Conservation (phyloP, 495 filamentous ascomycete species). For the Platismatia glauca region DNA sequence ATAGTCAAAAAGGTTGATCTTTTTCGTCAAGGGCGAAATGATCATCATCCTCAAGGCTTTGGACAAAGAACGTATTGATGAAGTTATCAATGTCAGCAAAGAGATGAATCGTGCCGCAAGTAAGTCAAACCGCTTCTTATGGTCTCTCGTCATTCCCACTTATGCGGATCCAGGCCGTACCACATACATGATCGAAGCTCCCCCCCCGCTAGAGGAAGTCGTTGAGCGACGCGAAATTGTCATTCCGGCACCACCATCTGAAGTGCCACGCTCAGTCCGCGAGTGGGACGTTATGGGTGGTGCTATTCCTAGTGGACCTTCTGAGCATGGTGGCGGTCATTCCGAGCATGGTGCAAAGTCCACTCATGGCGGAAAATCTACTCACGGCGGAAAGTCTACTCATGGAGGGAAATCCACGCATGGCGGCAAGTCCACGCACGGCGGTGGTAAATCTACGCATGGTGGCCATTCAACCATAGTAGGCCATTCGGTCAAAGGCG, state of each 20-base stretch:
- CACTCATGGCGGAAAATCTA: slow-evolving; percentile 9
- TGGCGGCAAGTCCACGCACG: slow-evolving; percentile 15
- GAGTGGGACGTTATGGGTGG: slow-evolving; percentile 27
- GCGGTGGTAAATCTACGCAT: slow-evolving; percentile 10
- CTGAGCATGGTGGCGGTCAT: slow-evolving; percentile 13
- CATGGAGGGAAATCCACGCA: slow-evolving; percentile 14
- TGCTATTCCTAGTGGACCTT: slow-evolving; percentile 9
- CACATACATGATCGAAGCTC: slow-evolving; percentile 35
- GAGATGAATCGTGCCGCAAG: slow-evolving; percentile 37
- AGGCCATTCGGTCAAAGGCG: slow-evolving; percentile 11
- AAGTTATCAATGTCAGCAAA: slow-evolving; percentile 72
- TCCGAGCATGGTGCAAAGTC: slow-evolving; percentile 15
- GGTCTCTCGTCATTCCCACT: neutral
- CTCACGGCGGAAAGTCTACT: slow-evolving; percentile 17
- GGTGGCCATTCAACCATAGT: slow-evolving; percentile 16
- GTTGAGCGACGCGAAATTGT: slow-evolving; percentile 30
- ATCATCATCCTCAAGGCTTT: slow-evolving; percentile 74
- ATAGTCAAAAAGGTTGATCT: neutral
- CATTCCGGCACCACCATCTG: slow-evolving; percentile 16
- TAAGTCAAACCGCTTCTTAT: slow-evolving; percentile 25
- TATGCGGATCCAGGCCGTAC: slow-evolving; percentile 18
- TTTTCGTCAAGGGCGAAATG: slow-evolving; percentile 51
- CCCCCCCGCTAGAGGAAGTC: slow-evolving; percentile 31
- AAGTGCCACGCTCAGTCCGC: slow-evolving; percentile 25
- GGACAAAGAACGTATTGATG: slow-evolving; percentile 82